phyloP scores from a whole-genome alignment of 805 yeast genomes.

The Lipomyces starkeyi region DNA sequence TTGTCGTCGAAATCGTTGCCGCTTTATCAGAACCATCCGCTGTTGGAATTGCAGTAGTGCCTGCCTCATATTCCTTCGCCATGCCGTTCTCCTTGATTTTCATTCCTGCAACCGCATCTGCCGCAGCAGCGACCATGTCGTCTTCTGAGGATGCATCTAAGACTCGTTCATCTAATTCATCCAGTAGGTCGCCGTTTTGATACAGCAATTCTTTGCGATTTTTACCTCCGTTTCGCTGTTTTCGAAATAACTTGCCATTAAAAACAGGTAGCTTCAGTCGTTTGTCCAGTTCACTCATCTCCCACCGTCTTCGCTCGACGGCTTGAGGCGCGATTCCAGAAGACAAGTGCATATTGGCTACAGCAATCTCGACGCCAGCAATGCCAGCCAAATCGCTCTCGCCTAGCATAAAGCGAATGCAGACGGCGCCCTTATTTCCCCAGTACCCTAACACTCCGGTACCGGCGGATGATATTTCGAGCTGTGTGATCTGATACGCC shows the following conservation, averaged over 20 bases:
- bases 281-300: conserved; percentile 50
- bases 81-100: conserved; percentile 24
- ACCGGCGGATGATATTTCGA: conserved; percentile 55
- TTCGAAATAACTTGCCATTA: conserved; percentile 31
- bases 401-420: conserved; percentile 53
- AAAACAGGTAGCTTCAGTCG: conserved; percentile 42
- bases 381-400: conserved; percentile 42
- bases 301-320: conserved; percentile 53
- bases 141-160: conserved; percentile 40
- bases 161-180: conserved; percentile 40
- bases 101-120: neutral
- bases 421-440: conserved; percentile 68
- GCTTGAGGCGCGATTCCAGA: conserved; percentile 55
- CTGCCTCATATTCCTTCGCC: conserved; percentile 19
- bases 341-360: conserved; percentile 61
- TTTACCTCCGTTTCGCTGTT: conserved; percentile 32
- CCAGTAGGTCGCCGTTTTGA: conserved; percentile 41
- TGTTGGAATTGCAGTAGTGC: conserved; percentile 7
- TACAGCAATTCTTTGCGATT: conserved; percentile 40
- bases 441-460: conserved; percentile 62
- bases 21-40: conserved; percentile 19
- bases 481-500: conserved; percentile 49
- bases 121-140: conserved; percentile 10
- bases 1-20: conserved; percentile 23
- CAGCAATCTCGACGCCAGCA: conserved; percentile 44